Base-by-base conservation (phyloP, 2,329 filamentous ascomycete genomes). In the Aureobasidium melanogenum region DNA sequence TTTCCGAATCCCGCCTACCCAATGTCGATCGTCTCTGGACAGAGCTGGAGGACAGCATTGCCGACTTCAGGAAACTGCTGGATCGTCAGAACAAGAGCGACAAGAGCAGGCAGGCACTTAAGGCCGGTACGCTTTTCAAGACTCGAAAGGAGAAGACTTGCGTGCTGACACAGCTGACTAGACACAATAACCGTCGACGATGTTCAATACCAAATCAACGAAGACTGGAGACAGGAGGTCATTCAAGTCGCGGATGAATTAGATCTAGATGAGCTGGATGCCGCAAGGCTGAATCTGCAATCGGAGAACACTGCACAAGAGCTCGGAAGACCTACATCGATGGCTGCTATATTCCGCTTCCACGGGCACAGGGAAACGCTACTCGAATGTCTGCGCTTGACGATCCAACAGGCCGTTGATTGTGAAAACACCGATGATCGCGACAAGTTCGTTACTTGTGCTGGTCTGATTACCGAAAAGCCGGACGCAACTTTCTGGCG, bases 251-350 rank as follows among this genome's bases (percentile, higher is more conserved):
- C 93, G 60, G 92, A 97, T 73, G 89, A 91, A 67, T 80, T 97
- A 64, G 87, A 96, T 69, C 80, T 99, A 57, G 92, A 99, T 75
- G 95, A 99, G 74, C 72, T 96, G 62, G 84, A 94, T 68, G 88
- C 93, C 19, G 89, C 91, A 10, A 82, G 83, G 66, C 82, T 94
- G 54, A 72, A 71, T 57, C 84, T 96, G 62, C 77, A 95, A 56
- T 85, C 87, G 60, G 86, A 89, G 70, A 82, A 85, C 39, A 87
- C 92, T 67, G 80, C 85, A 17, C 79, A 83, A 47, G 79, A 83
- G 17, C 79, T 91, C 5, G 90, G 90, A 63, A 84, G 89, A 26
- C 82, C 89, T 3, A 80, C 89, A 63, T 80, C 91, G 60, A 86
- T 92, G 71, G 88, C 88, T 67, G 88, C 88, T 63, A 84, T 97